Conservation (phyloP, 2,329 filamentous ascomycete genomes). For the Phialophora macrospora region DNA sequence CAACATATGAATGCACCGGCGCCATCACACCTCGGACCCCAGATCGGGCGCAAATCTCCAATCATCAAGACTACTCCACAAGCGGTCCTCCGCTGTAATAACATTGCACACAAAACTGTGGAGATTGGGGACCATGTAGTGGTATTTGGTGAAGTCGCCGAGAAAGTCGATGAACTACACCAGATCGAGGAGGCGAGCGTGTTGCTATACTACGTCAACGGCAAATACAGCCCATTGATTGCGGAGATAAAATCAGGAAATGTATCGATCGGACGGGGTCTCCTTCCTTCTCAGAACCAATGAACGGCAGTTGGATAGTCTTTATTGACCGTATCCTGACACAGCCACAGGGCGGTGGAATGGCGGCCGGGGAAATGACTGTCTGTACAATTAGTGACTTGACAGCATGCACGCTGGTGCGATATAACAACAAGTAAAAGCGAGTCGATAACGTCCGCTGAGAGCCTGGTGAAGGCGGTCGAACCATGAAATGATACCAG, state of each 20-base stretch:
- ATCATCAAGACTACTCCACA: not conserved
- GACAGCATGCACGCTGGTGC: not conserved
- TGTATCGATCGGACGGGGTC: not conserved
- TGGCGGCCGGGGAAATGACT: not conserved
- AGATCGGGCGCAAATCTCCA: not conserved
- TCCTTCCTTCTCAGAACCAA: not conserved
- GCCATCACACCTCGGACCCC: not conserved
- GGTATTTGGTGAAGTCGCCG: constrained; percentile 50
- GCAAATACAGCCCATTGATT: constrained; percentile 4
- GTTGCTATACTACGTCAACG: constrained; percentile 17
- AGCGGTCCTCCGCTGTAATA: constrained; percentile 37
- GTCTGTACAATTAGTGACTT: not conserved
- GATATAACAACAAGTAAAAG: not conserved
- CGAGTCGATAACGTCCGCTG: not conserved
- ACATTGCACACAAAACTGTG: constrained; percentile 46
- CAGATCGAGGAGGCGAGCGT: constrained; percentile 2
- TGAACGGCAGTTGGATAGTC: not conserved
- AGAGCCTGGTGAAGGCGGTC: not conserved
- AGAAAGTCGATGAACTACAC: constrained; percentile 3
- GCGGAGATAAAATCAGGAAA: not conserved
- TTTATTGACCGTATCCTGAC: not conserved
- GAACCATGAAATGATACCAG: not conserved
- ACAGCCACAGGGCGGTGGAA: not conserved
- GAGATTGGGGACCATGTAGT: constrained; percentile 52
- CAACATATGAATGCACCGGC: constrained; percentile 8